A percentile compares a stretch with the other conserved stretches of the same genome.
phyloP scores from a whole-genome alignment of 176 grass and related monocot genomes.

The Canna indica region DNA sequence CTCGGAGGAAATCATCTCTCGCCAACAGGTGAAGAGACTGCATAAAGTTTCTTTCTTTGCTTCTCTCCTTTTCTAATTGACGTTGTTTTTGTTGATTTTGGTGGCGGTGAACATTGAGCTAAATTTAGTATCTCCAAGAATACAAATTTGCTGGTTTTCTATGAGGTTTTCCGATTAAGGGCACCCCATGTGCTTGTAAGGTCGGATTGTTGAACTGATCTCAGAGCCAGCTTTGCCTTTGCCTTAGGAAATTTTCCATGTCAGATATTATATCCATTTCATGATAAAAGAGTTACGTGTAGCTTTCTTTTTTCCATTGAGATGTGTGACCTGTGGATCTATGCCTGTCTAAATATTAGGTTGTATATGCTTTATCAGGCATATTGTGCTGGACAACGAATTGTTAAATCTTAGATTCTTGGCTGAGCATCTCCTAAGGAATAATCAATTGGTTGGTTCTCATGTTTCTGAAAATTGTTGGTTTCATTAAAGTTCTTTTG shows the following conservation, averaged over 20 bases:
- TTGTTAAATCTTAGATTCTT: too few relatives aligned
- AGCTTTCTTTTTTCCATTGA: too few relatives aligned
- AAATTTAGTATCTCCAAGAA: neutral
- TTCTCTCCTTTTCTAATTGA: neutral
- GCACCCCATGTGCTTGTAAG: neutral
- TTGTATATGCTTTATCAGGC: too few relatives aligned
- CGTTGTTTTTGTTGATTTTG: neutral
- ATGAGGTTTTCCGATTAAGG: neutral
- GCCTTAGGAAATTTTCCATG: neutral
- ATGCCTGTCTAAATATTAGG: too few relatives aligned
- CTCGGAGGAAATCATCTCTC: constrained; percentile 33
- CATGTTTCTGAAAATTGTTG: too few relatives aligned
- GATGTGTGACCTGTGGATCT: too few relatives aligned
- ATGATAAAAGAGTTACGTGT: too few relatives aligned
- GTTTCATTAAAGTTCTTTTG: too few relatives aligned
- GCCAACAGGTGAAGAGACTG: constrained; percentile 52
- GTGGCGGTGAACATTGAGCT: neutral
- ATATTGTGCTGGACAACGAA: too few relatives aligned
- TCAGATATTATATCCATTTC: too few relatives aligned
- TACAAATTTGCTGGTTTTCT: neutral
- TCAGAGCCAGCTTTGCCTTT: neutral
- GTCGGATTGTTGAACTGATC: neutral
- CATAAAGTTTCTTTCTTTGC: neutral
- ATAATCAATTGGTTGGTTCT: too few relatives aligned
- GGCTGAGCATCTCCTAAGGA: too few relatives aligned